Base-by-base conservation (phyloP, 1,284 basidiomycete genomes). In the Ustilago xerochloae region DNA sequence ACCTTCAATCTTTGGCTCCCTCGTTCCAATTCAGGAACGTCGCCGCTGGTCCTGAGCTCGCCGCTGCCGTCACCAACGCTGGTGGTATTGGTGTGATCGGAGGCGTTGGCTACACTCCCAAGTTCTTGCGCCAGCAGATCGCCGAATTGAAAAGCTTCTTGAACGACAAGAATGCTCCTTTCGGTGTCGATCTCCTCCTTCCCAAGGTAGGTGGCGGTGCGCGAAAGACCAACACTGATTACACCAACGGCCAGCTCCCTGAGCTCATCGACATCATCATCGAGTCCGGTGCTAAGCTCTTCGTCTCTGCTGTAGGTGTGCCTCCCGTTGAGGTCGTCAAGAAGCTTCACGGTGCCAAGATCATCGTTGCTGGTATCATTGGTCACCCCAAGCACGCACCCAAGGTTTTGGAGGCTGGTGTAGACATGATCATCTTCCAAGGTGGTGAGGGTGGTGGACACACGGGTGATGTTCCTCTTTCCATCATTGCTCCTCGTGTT, bases 291-390 rank as follows among this genome's bases (percentile, higher is more conserved):
- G 80, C 80, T 32, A 77, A 75, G 58, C 77, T 81, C 13, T 81
- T 81, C 53, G 77, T 81, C 29, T 79, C 74, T 9, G 80, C 80
- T 26, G 80, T 81, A 46, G 80, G 80, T 63, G 80, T 81, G 1
- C 78, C 80, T 0, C 80, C 80, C 48, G 63, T 52, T 30, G 66
- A 78, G 12, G 72, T 81, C 22, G 78, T 81, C 41, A 61, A 79
- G 56, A 73, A 76, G 65, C 68, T 81, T 4, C 80, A 81, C 62
- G 62, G 48, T 26, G 70, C 69, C 52, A 64, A 64, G 16, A 80
- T 81, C 49, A 45, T 75, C 22, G 73, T 78, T 18, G 73, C 80
- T 12, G 75, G 78, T 86, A 95, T 95, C 92, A 90, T 96, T 72
- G 93, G 79, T 15, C 78, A 80, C 61, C 79, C 79, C 59, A 80